Evolutionary conservation across 2,329 filamentous ascomycete species (phyloP).

Genomic region (Aspergillus melleus): DNA sequence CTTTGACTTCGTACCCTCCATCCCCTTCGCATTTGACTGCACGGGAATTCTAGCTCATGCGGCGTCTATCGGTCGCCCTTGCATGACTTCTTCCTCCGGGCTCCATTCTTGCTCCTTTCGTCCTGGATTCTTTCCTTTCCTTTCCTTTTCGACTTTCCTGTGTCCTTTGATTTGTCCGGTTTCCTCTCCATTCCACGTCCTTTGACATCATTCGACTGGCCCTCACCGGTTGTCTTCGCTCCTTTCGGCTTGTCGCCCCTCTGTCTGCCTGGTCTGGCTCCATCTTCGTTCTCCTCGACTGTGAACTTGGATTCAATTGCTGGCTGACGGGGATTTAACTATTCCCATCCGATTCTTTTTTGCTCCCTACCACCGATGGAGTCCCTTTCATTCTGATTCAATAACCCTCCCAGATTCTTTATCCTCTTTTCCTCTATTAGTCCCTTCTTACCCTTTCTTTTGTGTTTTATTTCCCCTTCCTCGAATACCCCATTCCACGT

Average conservation of each 20-base stretch:
- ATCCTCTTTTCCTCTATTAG: neutral
- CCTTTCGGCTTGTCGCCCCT: conserved; percentile 3
- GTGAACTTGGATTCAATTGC: neutral
- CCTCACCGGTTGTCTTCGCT: conserved; percentile 4
- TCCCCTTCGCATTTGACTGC: neutral
- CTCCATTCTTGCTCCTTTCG: conserved; percentile 8
- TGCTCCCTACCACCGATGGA: conserved; percentile 4
- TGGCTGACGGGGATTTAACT: neutral
- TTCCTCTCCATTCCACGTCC: conserved; percentile 2
- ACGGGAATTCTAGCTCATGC: neutral
- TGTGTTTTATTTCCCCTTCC: conserved; percentile 3
- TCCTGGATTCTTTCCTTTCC: conserved; percentile 8
- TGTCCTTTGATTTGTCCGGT: conserved; percentile 6
- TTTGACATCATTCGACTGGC: conserved; percentile 5
- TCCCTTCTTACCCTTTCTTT: neutral
- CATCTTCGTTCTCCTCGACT: neutral
- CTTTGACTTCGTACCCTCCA: neutral
- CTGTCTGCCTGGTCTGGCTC: too few species aligned
- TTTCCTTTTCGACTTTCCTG: conserved; percentile 1
- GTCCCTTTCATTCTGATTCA: conserved; percentile 1
- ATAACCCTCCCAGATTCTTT: neutral
- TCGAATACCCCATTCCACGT: conserved; percentile 1
- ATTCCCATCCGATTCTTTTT: neutral
- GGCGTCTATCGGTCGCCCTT: conserved; percentile 6
- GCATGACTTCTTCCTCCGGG: neutral